These are phyloP conservation scores for Tetrapisispora taiwanensis DNA, from an alignment of 805 yeast genomes.

Conservation along the genomic window DNA sequence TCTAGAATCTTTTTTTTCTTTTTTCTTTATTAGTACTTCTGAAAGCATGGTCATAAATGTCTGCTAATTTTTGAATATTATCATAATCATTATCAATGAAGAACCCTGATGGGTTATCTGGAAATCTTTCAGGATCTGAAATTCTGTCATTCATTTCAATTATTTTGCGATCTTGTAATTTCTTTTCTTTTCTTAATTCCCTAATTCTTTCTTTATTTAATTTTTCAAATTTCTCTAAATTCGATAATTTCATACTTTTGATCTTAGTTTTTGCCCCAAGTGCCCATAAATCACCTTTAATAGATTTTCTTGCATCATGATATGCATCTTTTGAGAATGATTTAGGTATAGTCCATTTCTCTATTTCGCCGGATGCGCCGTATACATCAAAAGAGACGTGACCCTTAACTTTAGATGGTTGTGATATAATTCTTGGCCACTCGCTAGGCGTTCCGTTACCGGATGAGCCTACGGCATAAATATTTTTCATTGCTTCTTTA, in stretches of 20 bases:
- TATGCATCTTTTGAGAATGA: conserved; percentile 63
- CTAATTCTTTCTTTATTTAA: conserved; percentile 19
- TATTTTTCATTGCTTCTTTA: conserved; percentile 3
- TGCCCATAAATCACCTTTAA: conserved; percentile 85
- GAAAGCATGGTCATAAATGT: conserved; percentile 1
- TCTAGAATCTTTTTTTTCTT: neutral
- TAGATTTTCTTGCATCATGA: conserved; percentile 82
- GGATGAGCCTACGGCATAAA: conserved; percentile 16
- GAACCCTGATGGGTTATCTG: neutral
- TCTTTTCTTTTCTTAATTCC: conserved; percentile 9
- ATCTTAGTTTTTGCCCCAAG: conserved; percentile 48
- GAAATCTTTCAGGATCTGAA: neutral
- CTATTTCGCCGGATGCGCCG: conserved; percentile 68
- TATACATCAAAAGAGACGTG: conserved; percentile 76
- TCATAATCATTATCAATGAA: neutral
- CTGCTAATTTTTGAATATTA: neutral
- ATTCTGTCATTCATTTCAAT: neutral
- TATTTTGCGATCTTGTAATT: neutral
- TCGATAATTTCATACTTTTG: conserved; percentile 21
- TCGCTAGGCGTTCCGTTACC: conserved; percentile 25
- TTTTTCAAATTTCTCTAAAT: conserved; percentile 19
- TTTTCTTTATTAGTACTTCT: neutral
- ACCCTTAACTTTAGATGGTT: conserved; percentile 70
- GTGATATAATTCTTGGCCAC: conserved; percentile 66
- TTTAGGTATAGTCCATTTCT: conserved; percentile 80